Base-by-base conservation (phyloP, 306 rosid species). In the Castanea mollissima region DNA sequence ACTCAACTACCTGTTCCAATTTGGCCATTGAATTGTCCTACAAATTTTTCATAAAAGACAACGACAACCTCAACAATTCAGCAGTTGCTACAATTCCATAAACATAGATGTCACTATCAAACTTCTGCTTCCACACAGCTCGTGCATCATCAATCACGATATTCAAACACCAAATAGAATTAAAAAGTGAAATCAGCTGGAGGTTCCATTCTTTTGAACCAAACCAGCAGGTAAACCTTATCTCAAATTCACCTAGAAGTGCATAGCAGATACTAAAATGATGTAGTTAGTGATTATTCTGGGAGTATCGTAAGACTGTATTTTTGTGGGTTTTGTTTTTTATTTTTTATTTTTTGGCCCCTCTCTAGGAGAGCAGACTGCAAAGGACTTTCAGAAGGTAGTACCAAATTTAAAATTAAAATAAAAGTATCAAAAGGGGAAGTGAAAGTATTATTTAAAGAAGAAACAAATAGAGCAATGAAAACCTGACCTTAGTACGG, bases 401-500 rank as follows among this genome's bases (percentile, higher is more conserved):
- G 54, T 49, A 49, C 54, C 16, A 12, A 49, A 49, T 12, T 49
- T 12, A 49, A 10, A 65, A 51, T 21, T 58, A 31, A 41, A 18
- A 54, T 10, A 71, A 34, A 56, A 14, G 15, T 2, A 56, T 16
- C 14, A 23, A 3, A 59, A 23, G 21, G 1, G 41, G 74, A 80
- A 11, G 16, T 31, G 13, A 31, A 44, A 10, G 74, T 41, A 41
- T 8, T 8, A 41, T 41, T 41, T 41, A 41, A 41, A 41, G 46
- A 8, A 41, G 46, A 10, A 11, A 44, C 55, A 7, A 16, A 56
- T 14, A 27, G 14, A 58, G 63, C 69, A 46, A 21, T 21, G 23
- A 71, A 41, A 56, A 65, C 29, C 80, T 81, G 67, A 94, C 98
- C 96, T 94, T 94, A 15, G 98, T 94, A 80, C 97, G 94, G 82